Percentiles rank a stretch among this genome's conserved stretches.
These are phyloP conservation scores for Coprinopsis marcescibilis DNA, from an alignment of 768 basidiomycete genomes.

Conservation along the genomic window DNA sequence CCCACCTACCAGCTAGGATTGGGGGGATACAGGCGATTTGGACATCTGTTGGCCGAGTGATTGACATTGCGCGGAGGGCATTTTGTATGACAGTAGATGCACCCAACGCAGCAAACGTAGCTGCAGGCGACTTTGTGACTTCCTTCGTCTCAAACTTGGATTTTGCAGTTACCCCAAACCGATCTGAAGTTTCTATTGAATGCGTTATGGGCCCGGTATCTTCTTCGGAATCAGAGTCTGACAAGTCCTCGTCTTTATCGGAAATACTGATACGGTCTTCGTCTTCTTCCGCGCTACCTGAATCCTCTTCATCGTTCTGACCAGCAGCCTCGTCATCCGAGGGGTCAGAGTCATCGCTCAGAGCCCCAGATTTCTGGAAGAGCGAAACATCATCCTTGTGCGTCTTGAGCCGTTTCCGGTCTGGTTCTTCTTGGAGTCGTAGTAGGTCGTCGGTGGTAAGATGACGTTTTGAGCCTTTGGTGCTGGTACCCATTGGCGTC, in stretches of 20 bases:
- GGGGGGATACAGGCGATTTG: slow-evolving; percentile 89
- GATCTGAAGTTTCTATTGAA: slow-evolving; percentile 12
- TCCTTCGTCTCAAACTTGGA: not conserved
- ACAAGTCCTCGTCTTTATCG: too few relatives aligned
- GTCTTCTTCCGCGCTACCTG: not conserved
- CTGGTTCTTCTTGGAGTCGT: slow-evolving; percentile 37
- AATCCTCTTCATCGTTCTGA: slow-evolving; percentile 11
- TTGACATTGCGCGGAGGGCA: slow-evolving; percentile 79
- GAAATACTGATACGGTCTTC: too few relatives aligned
- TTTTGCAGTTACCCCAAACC: slow-evolving; percentile 14
- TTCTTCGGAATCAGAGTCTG: slow-evolving; percentile 3
- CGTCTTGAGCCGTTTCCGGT: slow-evolving; percentile 32
- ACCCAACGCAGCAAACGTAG: slow-evolving; percentile 47
- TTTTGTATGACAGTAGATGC: slow-evolving; percentile 54
- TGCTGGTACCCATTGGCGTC: slow-evolving; percentile 8
- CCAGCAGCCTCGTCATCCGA: slow-evolving; percentile 12
- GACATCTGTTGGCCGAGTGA: slow-evolving; percentile 77
- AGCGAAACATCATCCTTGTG: not conserved
- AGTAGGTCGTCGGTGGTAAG: slow-evolving; percentile 44
- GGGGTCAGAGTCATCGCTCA: slow-evolving; percentile 13
- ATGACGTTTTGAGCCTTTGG: slow-evolving; percentile 12
- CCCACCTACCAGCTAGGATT: slow-evolving; percentile 62
- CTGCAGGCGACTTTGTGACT: not conserved
- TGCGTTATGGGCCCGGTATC: too few relatives aligned
- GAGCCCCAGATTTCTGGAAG: not conserved